These are phyloP conservation scores for Quercus suber DNA, from an alignment of 306 rosid genomes.

Conservation along the genomic window DNA sequence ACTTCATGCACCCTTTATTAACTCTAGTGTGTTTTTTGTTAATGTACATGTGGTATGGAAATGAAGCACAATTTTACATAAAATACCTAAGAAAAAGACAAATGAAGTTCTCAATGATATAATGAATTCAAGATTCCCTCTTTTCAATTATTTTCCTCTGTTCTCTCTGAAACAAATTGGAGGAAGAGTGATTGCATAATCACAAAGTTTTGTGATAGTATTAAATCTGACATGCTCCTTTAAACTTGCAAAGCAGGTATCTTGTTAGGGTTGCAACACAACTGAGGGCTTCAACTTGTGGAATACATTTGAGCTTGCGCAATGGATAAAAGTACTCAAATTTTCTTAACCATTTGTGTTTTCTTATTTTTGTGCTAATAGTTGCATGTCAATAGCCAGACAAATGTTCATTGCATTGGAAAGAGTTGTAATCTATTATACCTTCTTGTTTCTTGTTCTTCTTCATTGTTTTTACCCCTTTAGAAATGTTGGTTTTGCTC, in stretches of 20 bases:
- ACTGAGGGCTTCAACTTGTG: conserved; percentile 21
- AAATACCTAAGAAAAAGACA: not conserved
- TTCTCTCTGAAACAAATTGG: conserved; percentile 9
- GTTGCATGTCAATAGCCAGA: not conserved
- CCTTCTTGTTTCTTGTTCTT: not conserved
- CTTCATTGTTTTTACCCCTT: conserved; percentile 6
- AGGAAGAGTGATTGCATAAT: conserved; percentile 14
- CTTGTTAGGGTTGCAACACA: conserved; percentile 14
- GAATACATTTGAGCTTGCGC: conserved; percentile 20
- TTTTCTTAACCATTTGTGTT: not conserved
- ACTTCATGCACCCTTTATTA: not conserved
- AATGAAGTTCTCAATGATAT: not conserved
- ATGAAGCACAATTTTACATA: not conserved
- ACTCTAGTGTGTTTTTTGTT: not conserved
- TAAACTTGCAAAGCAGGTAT: conserved; percentile 39
- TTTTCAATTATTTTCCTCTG: not conserved
- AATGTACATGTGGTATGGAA: not conserved
- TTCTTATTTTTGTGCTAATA: not conserved
- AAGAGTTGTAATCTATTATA: not conserved
- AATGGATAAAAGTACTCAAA: conserved; percentile 66
- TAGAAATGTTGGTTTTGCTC: not conserved
- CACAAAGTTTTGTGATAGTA: not conserved
- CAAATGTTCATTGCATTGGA: conserved; percentile 6
- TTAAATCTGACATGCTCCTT: conserved; percentile 12
- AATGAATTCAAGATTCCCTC: not conserved